Evolutionary conservation across 768 basidiomycete genomes (phyloP), one percentile per base, ranked within the genome.

Genomic region (Megacollybia marginata): DNA sequence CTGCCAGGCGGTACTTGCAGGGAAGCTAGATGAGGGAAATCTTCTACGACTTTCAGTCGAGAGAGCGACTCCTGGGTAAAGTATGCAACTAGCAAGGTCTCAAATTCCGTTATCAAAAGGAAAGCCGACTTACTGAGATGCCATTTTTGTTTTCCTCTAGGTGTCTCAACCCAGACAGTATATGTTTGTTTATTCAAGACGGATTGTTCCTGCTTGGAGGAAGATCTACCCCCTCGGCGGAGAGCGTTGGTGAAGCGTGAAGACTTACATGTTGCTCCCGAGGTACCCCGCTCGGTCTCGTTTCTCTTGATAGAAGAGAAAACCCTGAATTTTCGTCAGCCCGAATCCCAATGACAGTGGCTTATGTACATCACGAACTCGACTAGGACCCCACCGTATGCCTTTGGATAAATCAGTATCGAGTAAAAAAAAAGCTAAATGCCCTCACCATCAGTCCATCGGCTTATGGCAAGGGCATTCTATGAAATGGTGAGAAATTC

Each of bases 221-320:
- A 42, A 35, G 47, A 33, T 38, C 48, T 46, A 48, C 18, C 12
- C 23, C 23, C 23, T 28, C 11, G 38, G 40, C 33, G 28, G 11
- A 46, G 7, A 12, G 34, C 46, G 18, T 44, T 18, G 38, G 42
- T 43, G 44, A 43, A 51, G 16, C 43, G 11, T 49, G 35, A 42
- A 38, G 18, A 60, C 63, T 56, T 33, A 64, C 65, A 56, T 57
- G 52, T 49, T 53, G 6, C 56, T 56, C 28, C n/a, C 15, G 20
- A 66, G 53, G 34, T 69, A 70, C 32, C 67, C 55, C 9, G 64
- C 62, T 13, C 65, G 62, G 46, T 80, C 72, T 51, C 81, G 78
- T 58, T 85, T 87, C 63, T 89, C 87, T 53, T 86, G 81, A 60
- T 89, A 89, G 66, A 87, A 85, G 23, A 88, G 69, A 59, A 89